A percentile compares a stretch with the other conserved stretches of the same genome.
phyloP scores from a whole-genome alignment of 257 asterid species.

The Ehretia macrophylla region DNA sequence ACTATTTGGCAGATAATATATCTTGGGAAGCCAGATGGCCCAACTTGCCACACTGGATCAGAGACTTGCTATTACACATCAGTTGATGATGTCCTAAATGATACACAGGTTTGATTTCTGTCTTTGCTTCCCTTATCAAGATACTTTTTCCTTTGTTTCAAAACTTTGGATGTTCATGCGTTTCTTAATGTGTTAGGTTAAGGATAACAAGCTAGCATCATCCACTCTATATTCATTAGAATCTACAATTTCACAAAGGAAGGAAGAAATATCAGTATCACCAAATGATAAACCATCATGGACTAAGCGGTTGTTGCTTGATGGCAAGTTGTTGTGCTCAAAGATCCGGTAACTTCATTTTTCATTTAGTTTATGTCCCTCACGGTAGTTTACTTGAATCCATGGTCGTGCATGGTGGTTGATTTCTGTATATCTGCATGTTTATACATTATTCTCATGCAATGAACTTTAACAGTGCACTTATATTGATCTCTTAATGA shows the following conservation, averaged over 20 bases:
- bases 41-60: constrained; percentile 86
- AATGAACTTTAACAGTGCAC: too few species aligned
- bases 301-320: constrained; percentile 71
- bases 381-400: too few species aligned
- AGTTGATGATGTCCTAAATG: constrained; percentile 33
- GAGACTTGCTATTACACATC: constrained; percentile 87
- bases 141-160: too few species aligned
- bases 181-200: constrained; percentile 33
- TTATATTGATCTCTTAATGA: too few species aligned
- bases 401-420: too few species aligned
- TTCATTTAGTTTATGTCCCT: background rate
- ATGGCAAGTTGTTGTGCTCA: constrained; percentile 56
- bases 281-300: constrained; percentile 62
- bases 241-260: constrained; percentile 61
- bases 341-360: constrained; percentile 54
- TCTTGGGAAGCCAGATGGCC: constrained; percentile 91
- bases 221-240: constrained; percentile 67
- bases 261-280: constrained; percentile 36
- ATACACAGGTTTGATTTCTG: constrained; percentile 33
- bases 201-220: constrained; percentile 45
- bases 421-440: background rate
- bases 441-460: too few species aligned
- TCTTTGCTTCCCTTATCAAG: background rate
- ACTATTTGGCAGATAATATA: constrained; percentile 53
- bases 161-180: too few species aligned